Percentiles rank a stretch among this genome's conserved stretches.
Evolutionary conservation across 352 stramenopile species (phyloP).

Genomic region (Pythium biforme): DNA sequence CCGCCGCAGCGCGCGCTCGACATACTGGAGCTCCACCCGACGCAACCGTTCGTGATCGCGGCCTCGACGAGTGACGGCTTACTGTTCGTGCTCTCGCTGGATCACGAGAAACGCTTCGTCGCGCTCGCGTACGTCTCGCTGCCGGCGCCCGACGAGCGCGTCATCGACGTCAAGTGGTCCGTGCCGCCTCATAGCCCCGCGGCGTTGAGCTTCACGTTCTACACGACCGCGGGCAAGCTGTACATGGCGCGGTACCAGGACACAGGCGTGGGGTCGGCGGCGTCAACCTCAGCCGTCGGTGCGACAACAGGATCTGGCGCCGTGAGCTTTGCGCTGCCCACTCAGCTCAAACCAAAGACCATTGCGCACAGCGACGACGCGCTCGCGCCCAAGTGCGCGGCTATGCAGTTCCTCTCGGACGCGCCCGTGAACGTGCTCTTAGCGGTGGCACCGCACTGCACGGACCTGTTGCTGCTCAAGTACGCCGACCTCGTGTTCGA

Average conservation of each 20-base stretch:
- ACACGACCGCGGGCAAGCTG: constrained; percentile 48
- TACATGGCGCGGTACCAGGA: constrained; percentile 45
- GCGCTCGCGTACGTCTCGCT: constrained; percentile 58
- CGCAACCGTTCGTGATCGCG: constrained; percentile 48
- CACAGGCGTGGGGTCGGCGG: neutral
- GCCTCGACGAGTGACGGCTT: constrained; percentile 44
- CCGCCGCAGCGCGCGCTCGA: constrained; percentile 36
- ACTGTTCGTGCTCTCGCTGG: constrained; percentile 64
- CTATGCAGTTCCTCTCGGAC: constrained; percentile 44
- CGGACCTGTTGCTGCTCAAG: constrained; percentile 53
- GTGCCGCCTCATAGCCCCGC: constrained; percentile 32
- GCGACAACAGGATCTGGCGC: neutral
- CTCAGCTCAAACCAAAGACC: constrained; percentile 39
- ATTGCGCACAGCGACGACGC: constrained; percentile 42
- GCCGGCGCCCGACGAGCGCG: constrained; percentile 26
- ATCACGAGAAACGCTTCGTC: constrained; percentile 68
- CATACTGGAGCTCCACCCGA: constrained; percentile 56
- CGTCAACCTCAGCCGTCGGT: neutral
- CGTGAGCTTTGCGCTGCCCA: neutral
- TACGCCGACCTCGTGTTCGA: constrained; percentile 52
- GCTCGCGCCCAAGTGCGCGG: constrained; percentile 37
- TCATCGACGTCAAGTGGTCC: constrained; percentile 68
- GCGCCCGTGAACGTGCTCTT: constrained; percentile 55
- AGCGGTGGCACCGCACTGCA: constrained; percentile 31
- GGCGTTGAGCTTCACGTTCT: constrained; percentile 57